Evolutionary conservation across 2,329 filamentous ascomycete genomes (phyloP).

Genomic region (Alternaria sp.): DNA sequence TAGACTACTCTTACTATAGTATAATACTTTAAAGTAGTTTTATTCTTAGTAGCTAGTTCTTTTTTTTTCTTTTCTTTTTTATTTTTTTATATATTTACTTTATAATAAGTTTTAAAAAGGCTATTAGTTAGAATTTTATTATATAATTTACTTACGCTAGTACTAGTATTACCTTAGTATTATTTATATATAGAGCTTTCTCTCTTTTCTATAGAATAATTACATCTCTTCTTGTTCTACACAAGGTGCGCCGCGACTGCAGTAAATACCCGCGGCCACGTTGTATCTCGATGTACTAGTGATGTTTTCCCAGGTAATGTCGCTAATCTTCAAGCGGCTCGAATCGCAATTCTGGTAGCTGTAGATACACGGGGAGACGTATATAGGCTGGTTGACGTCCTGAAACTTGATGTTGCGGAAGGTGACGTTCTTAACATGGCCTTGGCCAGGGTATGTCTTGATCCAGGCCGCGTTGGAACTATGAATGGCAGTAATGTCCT

Average conservation of each 20-base stretch:
- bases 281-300: constrained; percentile 53
- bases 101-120: too few species aligned
- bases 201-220: too few species aligned
- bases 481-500: constrained; percentile 40
- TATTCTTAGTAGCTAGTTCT: too few species aligned
- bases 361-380: constrained; percentile 58
- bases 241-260: constrained; percentile 39
- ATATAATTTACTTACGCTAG: too few species aligned
- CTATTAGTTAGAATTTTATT: too few species aligned
- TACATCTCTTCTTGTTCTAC: too few species aligned
- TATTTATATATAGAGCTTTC: too few species aligned
- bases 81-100: too few species aligned
- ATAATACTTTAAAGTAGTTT: too few species aligned
- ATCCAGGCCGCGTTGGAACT: constrained; percentile 39
- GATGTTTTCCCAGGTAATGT: constrained; percentile 59
- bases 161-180: too few species aligned
- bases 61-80: neutral
- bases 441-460: constrained; percentile 46
- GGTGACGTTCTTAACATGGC: constrained; percentile 54
- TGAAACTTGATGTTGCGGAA: constrained; percentile 49
- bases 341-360: constrained; percentile 31
- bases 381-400: constrained; percentile 58
- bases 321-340: constrained; percentile 48
- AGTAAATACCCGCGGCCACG: constrained; percentile 56
- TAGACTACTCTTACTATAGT: too few species aligned